Percentiles rank a stretch among this genome's conserved stretches.
These are phyloP conservation scores for Solanum infundibuliforme DNA, from an alignment of 257 asterid species.

Conservation along the genomic window DNA sequence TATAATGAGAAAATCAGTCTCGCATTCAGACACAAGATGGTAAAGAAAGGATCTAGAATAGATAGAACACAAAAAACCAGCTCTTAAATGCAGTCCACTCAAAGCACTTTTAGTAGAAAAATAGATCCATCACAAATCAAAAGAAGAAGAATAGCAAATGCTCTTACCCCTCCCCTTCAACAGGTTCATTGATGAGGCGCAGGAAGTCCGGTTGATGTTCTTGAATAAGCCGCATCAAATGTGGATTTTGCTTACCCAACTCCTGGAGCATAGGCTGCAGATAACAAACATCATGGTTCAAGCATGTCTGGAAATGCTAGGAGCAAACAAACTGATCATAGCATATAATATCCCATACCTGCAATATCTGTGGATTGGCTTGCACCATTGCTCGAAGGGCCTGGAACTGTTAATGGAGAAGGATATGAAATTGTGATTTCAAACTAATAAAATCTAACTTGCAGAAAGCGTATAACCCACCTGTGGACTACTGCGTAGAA, in stretches of 20 bases:
- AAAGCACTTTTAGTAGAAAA: neutral
- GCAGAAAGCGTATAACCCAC: conserved; percentile 20
- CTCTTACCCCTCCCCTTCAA: conserved; percentile 74
- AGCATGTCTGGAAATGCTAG: neutral
- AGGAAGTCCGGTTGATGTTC: conserved; percentile 87
- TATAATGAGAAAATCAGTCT: neutral
- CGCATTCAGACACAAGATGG: neutral
- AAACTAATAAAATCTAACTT: neutral
- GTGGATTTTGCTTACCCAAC: conserved; percentile 91
- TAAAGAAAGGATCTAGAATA: neutral
- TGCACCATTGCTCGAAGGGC: conserved; percentile 75
- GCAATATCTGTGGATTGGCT: conserved; percentile 88
- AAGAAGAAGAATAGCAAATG: neutral
- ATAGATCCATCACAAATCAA: neutral
- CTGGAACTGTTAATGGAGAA: conserved; percentile 44
- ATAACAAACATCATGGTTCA: neutral
- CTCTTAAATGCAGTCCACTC: neutral
- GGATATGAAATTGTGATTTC: neutral
- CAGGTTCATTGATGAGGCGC: conserved; percentile 85
- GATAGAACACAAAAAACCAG: neutral
- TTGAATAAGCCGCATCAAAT: conserved; percentile 69
- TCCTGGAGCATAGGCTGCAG: conserved; percentile 95
- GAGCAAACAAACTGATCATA: neutral
- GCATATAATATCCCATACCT: conserved; percentile 26
- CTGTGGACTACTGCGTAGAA: conserved; percentile 84